These are phyloP conservation scores for Perilla frutescens DNA, from an alignment of 257 asterid genomes.

Conservation along the genomic window DNA sequence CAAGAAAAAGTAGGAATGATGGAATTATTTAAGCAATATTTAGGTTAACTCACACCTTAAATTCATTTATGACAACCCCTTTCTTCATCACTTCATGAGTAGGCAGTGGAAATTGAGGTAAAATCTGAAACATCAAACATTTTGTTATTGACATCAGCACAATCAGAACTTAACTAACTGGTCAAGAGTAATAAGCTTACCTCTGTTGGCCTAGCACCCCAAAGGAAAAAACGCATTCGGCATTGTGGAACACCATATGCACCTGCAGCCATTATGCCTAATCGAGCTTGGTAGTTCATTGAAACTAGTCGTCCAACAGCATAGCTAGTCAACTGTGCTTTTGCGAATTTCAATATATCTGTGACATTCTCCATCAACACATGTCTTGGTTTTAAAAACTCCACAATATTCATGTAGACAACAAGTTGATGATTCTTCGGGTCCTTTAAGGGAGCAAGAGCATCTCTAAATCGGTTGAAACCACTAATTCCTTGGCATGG, in stretches of 20 bases:
- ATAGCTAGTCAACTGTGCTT: conserved; percentile 42
- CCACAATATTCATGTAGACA: conserved; percentile 50
- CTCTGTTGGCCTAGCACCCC: conserved; percentile 52
- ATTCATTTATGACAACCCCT: conserved; percentile 49
- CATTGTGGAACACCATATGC: conserved; percentile 62
- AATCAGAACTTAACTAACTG: background rate
- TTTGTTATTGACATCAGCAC: background rate
- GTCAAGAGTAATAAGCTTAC: conserved; percentile 13
- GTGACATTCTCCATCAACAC: conserved; percentile 59
- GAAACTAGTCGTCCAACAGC: conserved; percentile 51
- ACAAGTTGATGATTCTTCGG: conserved; percentile 50
- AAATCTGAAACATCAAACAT: conserved; percentile 36
- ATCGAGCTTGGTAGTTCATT: conserved; percentile 51
- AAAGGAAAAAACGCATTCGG: conserved; percentile 58
- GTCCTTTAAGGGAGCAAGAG: conserved; percentile 46
- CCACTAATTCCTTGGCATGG: conserved; percentile 70
- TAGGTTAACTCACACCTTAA: conserved; percentile 44
- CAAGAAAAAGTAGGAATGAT: background rate
- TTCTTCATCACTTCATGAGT: conserved; percentile 51
- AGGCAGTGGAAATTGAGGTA: conserved; percentile 57
- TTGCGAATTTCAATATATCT: conserved; percentile 48
- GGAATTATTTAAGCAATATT: background rate
- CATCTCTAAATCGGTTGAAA: conserved; percentile 48
- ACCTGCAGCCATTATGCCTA: conserved; percentile 62
- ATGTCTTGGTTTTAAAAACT: conserved; percentile 45